Evolutionary conservation across 306 rosid species (phyloP).

Genomic region (Vigna radiata): DNA sequence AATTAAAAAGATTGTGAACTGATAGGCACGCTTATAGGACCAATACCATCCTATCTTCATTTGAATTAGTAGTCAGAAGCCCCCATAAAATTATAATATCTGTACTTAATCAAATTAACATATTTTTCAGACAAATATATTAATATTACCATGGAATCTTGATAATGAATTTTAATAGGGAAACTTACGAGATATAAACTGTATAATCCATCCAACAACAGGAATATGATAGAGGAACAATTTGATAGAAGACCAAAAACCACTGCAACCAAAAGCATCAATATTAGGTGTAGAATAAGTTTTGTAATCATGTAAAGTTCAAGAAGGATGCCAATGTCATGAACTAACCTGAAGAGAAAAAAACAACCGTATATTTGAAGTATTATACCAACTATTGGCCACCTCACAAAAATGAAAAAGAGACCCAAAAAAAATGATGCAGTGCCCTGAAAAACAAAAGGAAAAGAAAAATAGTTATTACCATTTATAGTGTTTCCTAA

Average conservation of each 20-base stretch:
- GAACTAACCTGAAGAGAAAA: conserved; percentile 84
- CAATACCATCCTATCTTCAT: conserved; percentile 2
- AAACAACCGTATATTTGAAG: conserved; percentile 77
- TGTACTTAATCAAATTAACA: neutral
- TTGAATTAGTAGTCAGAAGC: conserved; percentile 14
- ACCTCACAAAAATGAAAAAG: conserved; percentile 87
- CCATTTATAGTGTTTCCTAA: conserved; percentile 11
- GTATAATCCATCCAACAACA: conserved; percentile 83
- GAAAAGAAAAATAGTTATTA: conserved; percentile 28
- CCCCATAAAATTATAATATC: neutral
- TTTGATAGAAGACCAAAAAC: conserved; percentile 86
- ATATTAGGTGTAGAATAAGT: conserved; percentile 27
- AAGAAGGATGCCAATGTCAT: conserved; percentile 44
- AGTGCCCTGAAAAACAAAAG: conserved; percentile 74
- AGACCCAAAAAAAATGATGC: conserved; percentile 88
- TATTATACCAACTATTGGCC: conserved; percentile 86
- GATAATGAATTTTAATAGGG: conserved; percentile 17
- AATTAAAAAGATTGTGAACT: neutral
- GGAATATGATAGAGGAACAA: conserved; percentile 80
- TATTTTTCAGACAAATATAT: neutral
- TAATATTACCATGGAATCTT: conserved; percentile 16
- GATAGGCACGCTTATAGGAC: conserved; percentile 11
- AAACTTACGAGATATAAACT: conserved; percentile 74
- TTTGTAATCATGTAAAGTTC: conserved; percentile 23
- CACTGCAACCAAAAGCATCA: conserved; percentile 63